Evolutionary conservation across 495 filamentous ascomycete genomes (phyloP), one percentile per base, ranked within the genome.

Genomic region (Xylaria nigripes): DNA sequence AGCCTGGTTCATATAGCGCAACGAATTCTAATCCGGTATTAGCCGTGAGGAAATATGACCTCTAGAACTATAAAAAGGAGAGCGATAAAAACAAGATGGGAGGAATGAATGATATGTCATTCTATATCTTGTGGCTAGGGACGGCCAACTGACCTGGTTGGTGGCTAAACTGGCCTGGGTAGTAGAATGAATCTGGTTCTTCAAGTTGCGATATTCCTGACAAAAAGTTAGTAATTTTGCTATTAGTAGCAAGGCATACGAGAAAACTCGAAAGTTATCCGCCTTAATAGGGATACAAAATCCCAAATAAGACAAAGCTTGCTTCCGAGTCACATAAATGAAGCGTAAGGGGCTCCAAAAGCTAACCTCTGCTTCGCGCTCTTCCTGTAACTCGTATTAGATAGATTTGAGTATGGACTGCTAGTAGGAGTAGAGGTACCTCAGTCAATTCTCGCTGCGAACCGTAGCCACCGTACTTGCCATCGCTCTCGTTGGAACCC

Each of bases 141-240:
- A 24, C 1, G 15, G 4, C n/a, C 1, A 45, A 24, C 43, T 24
- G 16, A 45, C 43, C 43, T 55, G 76, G 2, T 86, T 85, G 0
- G 85, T 84, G 1, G 81, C 73, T 10, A 88, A 81, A 66, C 89
- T 86, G 34, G 85, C 81, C 59, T 87, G 79, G 68, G 90, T 93
- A 52, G 87, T 79, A 16, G 6, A 23, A 27, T 30, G 49, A 34
- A 40, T 48, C 42, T 32, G 40, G 23, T 45, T 40, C 43, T 47
- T 54, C 30, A 46, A 54, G 19, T 16, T 16, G 43, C 38, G 48
- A 48, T 59, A 44, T 34, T 56, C 50, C 45, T 34, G 13, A 2
- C 13, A 34, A 10, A 9, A 10, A 10, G 32, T 34, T 34, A 34
- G 32, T 34, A 34, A 13, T 6, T n/a, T n/a, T 34, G 32, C 5